phyloP scores from a whole-genome alignment of 2,329 filamentous ascomycete genomes.

The Monilinia fructicola region DNA sequence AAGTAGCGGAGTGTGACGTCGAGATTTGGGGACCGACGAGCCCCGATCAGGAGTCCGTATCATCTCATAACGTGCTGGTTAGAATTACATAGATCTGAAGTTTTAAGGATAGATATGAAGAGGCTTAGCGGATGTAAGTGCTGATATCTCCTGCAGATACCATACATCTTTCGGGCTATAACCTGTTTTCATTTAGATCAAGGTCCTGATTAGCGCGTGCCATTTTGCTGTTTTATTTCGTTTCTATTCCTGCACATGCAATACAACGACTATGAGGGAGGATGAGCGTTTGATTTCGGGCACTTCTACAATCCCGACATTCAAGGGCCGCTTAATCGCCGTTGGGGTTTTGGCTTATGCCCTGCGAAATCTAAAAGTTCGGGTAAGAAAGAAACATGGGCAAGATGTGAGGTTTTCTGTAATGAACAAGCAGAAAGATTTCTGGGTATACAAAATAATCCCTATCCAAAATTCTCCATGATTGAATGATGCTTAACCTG shows the following conservation, averaged over 20 bases:
- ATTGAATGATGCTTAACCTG: background rate
- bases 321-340: too few species aligned
- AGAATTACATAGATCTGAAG: background rate
- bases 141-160: background rate
- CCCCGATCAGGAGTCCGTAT: background rate
- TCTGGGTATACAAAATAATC: background rate
- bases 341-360: too few species aligned
- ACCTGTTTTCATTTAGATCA: background rate
- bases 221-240: too few species aligned
- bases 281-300: too few species aligned
- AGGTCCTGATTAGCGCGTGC: too few species aligned
- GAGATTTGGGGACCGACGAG: background rate
- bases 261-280: too few species aligned
- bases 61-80: background rate
- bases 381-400: too few species aligned
- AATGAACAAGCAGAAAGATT: too few species aligned
- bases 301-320: too few species aligned
- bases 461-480: background rate
- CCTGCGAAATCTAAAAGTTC: too few species aligned
- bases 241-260: too few species aligned
- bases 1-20: background rate
- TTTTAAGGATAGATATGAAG: background rate
- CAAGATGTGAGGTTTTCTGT: too few species aligned
- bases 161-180: background rate
- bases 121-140: background rate